Evolutionary conservation across 768 basidiomycete species (phyloP).

Genomic region (Collybia sordida): DNA sequence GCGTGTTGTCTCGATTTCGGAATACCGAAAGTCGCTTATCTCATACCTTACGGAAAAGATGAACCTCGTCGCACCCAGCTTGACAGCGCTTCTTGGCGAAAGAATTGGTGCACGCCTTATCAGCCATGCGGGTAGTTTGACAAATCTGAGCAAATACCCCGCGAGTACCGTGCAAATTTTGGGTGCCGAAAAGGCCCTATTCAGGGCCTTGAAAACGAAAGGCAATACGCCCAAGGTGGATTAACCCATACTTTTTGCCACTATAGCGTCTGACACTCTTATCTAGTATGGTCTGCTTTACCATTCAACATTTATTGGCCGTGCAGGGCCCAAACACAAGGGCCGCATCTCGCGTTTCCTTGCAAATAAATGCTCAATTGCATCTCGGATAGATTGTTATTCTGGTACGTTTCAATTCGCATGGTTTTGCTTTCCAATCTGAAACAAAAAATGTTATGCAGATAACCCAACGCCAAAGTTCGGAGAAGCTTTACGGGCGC

Average conservation of each 20-base stretch:
- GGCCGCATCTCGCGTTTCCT: conserved; percentile 98
- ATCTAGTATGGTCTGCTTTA: conserved; percentile 93
- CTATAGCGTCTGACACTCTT: background rate
- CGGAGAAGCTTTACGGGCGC: conserved; percentile 88
- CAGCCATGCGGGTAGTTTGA: conserved; percentile 94
- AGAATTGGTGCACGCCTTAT: conserved; percentile 90
- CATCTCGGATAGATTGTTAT: conserved; percentile 95
- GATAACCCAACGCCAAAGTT: conserved; percentile 89
- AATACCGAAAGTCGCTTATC: conserved; percentile 90
- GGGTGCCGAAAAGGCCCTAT: conserved; percentile 97
- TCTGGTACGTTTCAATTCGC: conserved; percentile 49
- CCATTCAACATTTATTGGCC: conserved; percentile 95
- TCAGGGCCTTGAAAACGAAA: conserved; percentile 97
- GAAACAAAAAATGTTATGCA: conserved; percentile 20
- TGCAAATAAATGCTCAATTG: conserved; percentile 98
- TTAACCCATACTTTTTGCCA: background rate
- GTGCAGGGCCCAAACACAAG: conserved; percentile 92
- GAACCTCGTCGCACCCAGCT: conserved; percentile 93
- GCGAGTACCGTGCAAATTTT: conserved; percentile 98
- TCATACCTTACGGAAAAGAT: conserved; percentile 93
- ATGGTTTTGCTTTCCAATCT: conserved; percentile 1
- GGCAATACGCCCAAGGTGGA: conserved; percentile 95
- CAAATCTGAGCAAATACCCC: conserved; percentile 97
- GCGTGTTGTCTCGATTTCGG: conserved; percentile 87
- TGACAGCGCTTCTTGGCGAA: conserved; percentile 89